Evolutionary conservation across 2,329 filamentous ascomycete genomes (phyloP), one percentile per base, ranked within the genome.

Genomic region (Orbilia javanica): DNA sequence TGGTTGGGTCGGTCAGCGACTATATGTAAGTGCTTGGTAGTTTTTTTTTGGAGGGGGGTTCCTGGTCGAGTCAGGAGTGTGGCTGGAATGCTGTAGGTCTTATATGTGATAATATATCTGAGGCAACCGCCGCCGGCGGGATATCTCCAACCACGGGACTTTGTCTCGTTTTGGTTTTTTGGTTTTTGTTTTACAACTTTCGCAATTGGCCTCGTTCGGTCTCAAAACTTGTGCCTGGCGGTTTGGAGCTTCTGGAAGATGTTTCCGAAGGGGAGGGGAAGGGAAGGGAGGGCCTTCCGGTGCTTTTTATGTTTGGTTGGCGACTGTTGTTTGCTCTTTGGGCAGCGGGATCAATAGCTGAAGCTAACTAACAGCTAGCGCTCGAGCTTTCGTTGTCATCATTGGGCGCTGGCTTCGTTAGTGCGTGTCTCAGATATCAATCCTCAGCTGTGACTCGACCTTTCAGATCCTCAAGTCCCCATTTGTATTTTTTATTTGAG

Each of bases 81-180:
- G 52, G 52, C 55, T 60, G 55, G 55, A 60, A 60, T 60, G 55
- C 22, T 60, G 55, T 57, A 18, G 50, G 50, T 53, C 50, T 53
- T 53, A 29, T 31, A 53, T 25, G 18, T 25, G 36, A 39, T 5
- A 53, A 53, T 53, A 53, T 57, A 57, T 57, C 52, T 36, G 52
- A 36, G 52, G 52, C 52, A 36, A 20, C 25, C 25, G 7, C 42
- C 31, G 18, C 3, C 42, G 42, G 36, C 36, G 18, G 20, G 46
- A 50, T 50, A 25, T 50, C 46, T 50, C 20, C 46, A 22, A 22
- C 46, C 46, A 36, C 34, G 13, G 20, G 46, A 52, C 46, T 52
- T 52, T 20, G 8, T 15, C 22, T 27, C n/a, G n/a, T n/a, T n/a
- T n/a, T n/a, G n/a, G n/a, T n/a, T n/a, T n/a, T n/a, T n/a, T n/a